A percentile compares a stretch with the other conserved stretches of the same genome.
These are phyloP conservation scores for Dryas drummondii DNA, from an alignment of 306 rosid species.

Conservation along the genomic window DNA sequence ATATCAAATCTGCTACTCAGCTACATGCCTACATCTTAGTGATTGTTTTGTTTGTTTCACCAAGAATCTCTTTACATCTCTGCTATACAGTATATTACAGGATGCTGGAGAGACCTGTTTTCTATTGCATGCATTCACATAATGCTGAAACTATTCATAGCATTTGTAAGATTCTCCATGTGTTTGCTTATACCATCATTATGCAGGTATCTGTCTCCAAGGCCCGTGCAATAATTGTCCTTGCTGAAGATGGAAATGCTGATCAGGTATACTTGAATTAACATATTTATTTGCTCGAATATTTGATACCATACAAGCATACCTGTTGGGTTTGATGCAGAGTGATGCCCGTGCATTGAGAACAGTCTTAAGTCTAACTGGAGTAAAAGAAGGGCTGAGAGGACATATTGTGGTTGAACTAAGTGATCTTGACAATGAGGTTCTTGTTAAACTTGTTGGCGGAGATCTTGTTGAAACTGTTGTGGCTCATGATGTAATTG, in stretches of 20 bases:
- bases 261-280: constrained; percentile 67
- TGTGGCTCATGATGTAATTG: constrained; percentile 95
- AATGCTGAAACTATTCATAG: background rate
- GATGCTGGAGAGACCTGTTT: background rate
- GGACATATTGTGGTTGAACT: constrained; percentile 92
- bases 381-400: constrained; percentile 81
- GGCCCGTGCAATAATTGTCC: constrained; percentile 87
- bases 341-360: constrained; percentile 95
- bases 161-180: constrained; percentile 13
- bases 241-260: constrained; percentile 94
- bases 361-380: constrained; percentile 83
- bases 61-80: background rate
- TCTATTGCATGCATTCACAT: constrained; percentile 3
- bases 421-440: constrained; percentile 87
- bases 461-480: constrained; percentile 95
- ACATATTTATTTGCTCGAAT: constrained; percentile 11
- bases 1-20: background rate
- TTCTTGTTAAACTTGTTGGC: constrained; percentile 94
- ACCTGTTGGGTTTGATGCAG: constrained; percentile 47
- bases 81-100: background rate
- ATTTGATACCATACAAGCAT: constrained; percentile 15
- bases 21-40: background rate
- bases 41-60: background rate
- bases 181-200: constrained; percentile 21
- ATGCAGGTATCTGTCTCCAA: constrained; percentile 83